Evolutionary conservation across 768 basidiomycete species (phyloP).

Genomic region (Pholiota conissans): DNA sequence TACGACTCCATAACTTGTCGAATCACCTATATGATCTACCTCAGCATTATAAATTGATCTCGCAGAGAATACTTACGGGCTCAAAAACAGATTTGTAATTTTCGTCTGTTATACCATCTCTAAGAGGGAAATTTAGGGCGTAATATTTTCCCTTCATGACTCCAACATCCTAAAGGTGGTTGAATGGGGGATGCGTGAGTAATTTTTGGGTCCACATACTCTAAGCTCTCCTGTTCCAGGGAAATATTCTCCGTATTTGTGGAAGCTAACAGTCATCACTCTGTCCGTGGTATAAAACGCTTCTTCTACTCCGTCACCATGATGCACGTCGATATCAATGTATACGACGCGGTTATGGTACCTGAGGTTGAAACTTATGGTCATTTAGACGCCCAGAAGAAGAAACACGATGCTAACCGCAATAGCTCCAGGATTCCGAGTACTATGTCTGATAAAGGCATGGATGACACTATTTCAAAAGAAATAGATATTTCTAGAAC

Average conservation of each 20-base stretch:
- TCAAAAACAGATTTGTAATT: slow-evolving; percentile 95
- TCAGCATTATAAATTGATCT: neutral
- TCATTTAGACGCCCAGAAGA: neutral
- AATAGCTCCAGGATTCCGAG: slow-evolving; percentile 94
- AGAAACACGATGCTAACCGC: slow-evolving; percentile 58
- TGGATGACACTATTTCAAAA: neutral
- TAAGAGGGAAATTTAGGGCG: slow-evolving; percentile 89
- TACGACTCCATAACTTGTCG: slow-evolving; percentile 92
- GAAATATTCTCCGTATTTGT: slow-evolving; percentile 99
- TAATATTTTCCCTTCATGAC: slow-evolving; percentile 95
- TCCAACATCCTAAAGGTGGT: slow-evolving; percentile 70
- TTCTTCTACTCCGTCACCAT: slow-evolving; percentile 98
- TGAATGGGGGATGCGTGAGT: slow-evolving; percentile 22
- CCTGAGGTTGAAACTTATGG: slow-evolving; percentile 35
- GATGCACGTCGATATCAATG: slow-evolving; percentile 98
- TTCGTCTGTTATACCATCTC: slow-evolving; percentile 95
- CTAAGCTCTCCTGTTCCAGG: slow-evolving; percentile 98
- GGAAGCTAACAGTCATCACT: slow-evolving; percentile 98
- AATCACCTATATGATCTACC: slow-evolving; percentile 64
- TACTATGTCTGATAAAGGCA: slow-evolving; percentile 81
- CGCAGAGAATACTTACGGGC: slow-evolving; percentile 57
- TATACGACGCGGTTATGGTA: slow-evolving; percentile 95
- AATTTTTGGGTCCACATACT: slow-evolving; percentile 34
- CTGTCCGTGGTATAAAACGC: slow-evolving; percentile 99
- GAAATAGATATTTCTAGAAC: slow-evolving; percentile 15